Percentiles rank a stretch among this genome's conserved stretches.
These are phyloP conservation scores for Linanthus parryae DNA, from an alignment of 148 eudicot genomes.

Conservation along the genomic window DNA sequence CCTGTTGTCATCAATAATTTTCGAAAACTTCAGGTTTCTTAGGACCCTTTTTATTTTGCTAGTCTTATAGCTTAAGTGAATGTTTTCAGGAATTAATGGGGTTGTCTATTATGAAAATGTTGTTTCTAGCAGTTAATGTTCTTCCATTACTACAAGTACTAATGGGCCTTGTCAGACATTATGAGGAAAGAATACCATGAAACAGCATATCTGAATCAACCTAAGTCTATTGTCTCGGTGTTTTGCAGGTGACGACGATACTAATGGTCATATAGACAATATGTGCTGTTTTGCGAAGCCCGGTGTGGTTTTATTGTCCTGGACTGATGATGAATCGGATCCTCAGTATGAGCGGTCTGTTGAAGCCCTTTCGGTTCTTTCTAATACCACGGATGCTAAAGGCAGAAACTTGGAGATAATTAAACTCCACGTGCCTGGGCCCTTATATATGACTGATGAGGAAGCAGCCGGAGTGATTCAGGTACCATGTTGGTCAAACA, in stretches of 20 bases:
- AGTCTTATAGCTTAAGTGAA: no score
- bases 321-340: conserved; percentile 90
- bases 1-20: no score
- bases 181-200: no score
- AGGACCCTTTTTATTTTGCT: not conserved
- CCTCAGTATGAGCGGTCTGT: conserved; percentile 72
- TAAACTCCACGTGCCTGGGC: conserved; percentile 89
- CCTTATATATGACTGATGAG: conserved; percentile 76
- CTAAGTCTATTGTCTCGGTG: not conserved
- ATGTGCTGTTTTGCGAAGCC: conserved; percentile 92
- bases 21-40: no score
- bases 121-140: no score
- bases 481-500: no score
- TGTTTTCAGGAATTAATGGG: no score
- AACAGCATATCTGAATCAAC: not conserved
- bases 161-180: no score
- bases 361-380: conserved; percentile 68
- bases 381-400: conserved; percentile 61
- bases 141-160: no score
- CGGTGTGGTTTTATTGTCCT: conserved; percentile 72
- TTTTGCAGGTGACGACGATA: conserved; percentile 79
- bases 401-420: conserved; percentile 78
- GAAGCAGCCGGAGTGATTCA: conserved; percentile 77
- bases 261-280: conserved; percentile 92
- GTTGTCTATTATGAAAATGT: no score